These are phyloP conservation scores for Ogataea minuta DNA, from an alignment of 805 yeast species.

Conservation along the genomic window DNA sequence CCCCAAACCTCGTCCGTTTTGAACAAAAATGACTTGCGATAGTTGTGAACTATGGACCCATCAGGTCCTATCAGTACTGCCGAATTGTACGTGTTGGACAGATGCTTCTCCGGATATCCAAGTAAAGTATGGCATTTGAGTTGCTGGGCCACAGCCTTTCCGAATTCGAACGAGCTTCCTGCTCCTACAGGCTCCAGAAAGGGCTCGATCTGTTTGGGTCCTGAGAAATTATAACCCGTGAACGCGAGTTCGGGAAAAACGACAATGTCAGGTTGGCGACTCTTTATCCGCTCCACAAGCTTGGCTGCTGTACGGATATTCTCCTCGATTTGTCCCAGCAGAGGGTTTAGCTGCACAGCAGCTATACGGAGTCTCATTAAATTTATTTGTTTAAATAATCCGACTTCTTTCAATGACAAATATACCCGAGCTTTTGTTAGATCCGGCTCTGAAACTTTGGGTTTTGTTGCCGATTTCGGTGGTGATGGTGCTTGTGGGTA, in stretches of 20 bases:
- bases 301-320: slow-evolving; percentile 49
- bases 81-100: slow-evolving; percentile 56
- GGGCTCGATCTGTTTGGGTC: slow-evolving; percentile 49
- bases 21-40: slow-evolving; percentile 74
- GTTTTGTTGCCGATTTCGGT: slow-evolving; percentile 85
- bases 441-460: slow-evolving; percentile 84
- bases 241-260: slow-evolving; percentile 82
- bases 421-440: slow-evolving; percentile 58
- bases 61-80: slow-evolving; percentile 59
- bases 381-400: not conserved
- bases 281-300: slow-evolving; percentile 33
- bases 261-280: slow-evolving; percentile 54
- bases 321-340: slow-evolving; percentile 54
- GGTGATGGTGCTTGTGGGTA: slow-evolving; percentile 86
- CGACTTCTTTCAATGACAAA: slow-evolving; percentile 14
- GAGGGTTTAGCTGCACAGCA: slow-evolving; percentile 65
- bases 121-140: slow-evolving; percentile 65
- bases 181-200: slow-evolving; percentile 46
- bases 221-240: slow-evolving; percentile 74
- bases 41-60: slow-evolving; percentile 62
- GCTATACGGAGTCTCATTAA: slow-evolving; percentile 58
- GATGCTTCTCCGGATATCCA: slow-evolving; percentile 75
- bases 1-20: slow-evolving; percentile 84
- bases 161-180: slow-evolving; percentile 52
- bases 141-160: slow-evolving; percentile 46